phyloP scores from a whole-genome alignment of 2,329 filamentous ascomycete species.

The Diaporthe sp. region DNA sequence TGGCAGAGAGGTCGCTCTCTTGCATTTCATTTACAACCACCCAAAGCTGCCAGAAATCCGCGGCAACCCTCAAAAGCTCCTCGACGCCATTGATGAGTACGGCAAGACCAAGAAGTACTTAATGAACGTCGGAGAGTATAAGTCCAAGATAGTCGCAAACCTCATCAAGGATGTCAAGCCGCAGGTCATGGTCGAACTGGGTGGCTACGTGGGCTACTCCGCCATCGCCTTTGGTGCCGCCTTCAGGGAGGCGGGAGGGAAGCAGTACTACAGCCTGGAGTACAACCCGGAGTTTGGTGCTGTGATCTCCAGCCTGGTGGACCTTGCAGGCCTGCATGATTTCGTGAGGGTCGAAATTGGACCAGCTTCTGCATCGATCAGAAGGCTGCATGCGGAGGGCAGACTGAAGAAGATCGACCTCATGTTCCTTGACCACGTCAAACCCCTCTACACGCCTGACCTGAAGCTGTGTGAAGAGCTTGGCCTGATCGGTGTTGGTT shows the following conservation, averaged over 20 bases:
- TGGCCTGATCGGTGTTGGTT: conserved; percentile 71
- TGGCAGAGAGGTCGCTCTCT: conserved; percentile 79
- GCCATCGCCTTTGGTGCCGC: conserved; percentile 80
- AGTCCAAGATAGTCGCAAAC: conserved; percentile 77
- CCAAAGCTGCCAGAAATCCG: conserved; percentile 73
- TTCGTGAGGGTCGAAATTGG: conserved; percentile 80
- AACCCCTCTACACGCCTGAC: conserved; percentile 80
- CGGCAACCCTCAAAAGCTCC: conserved; percentile 72
- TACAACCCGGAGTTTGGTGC: conserved; percentile 80
- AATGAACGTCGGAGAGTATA: conserved; percentile 84
- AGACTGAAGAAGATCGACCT: conserved; percentile 73
- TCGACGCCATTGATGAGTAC: conserved; percentile 79
- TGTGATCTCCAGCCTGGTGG: conserved; percentile 76
- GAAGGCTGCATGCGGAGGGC: conserved; percentile 67
- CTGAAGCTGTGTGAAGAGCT: conserved; percentile 83
- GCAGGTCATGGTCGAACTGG: conserved; percentile 71
- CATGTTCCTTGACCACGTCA: conserved; percentile 85
- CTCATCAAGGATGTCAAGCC: conserved; percentile 74
- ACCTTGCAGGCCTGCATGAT: conserved; percentile 79
- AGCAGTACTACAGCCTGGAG: conserved; percentile 79
- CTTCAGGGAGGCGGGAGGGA: conserved; percentile 71
- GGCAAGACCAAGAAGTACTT: conserved; percentile 73
- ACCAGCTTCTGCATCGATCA: conserved; percentile 74
- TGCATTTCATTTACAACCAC: conserved; percentile 76
- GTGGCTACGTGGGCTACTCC: conserved; percentile 86